Evolutionary conservation across 2,329 filamentous ascomycete species (phyloP), one percentile per base, ranked within the genome.

Genomic region (Fusarium gaditjirri): DNA sequence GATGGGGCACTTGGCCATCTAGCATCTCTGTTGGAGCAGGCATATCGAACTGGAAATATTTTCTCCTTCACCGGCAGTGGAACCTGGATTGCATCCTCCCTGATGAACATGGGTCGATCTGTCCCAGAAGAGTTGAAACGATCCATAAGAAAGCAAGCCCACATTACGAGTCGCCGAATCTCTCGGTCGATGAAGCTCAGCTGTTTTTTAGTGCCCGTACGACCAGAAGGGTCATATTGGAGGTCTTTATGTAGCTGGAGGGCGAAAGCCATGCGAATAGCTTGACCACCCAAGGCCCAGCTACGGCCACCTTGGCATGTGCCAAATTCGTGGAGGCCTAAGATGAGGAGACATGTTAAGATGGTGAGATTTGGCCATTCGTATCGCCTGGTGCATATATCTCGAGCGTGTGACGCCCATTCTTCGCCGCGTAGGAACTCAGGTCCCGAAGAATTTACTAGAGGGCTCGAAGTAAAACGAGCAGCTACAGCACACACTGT

Each of bases 111-210:
- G 23, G 96, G 96, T 41, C 95, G 89, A 76, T 98, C 95, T 5
- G 94, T 97, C 4, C 95, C 95, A 2, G 95, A 98, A 1, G 95
- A 98, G 81, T 97, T 98, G 85, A 98, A 98, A 1, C 95, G 91
- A 80, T 99, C 96, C 95, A 98, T 98, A 61, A 98, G 82, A 77
- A 97, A 97, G 79, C 95, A 98, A 19, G 95, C 93, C 96, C 96
- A 99, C 95, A 99, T 98, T 5, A 94, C 96, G 62, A 96, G 89
- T 73, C 96, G 87, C 66, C 96, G 89, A 59, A 98, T 98, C 80
- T 99, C 96, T 33, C 94, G 92, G 80, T 98, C 96, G 21, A 95
- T 94, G 75, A 96, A 96, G 78, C 94, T 97, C 57, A 96, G 87
- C 69, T 92, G 89, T 4, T 87, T 86, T n/a, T 87, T 86, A 16